Base-by-base conservation (phyloP, 805 yeast genomes). In the Metschnikowia lochheadii region DNA sequence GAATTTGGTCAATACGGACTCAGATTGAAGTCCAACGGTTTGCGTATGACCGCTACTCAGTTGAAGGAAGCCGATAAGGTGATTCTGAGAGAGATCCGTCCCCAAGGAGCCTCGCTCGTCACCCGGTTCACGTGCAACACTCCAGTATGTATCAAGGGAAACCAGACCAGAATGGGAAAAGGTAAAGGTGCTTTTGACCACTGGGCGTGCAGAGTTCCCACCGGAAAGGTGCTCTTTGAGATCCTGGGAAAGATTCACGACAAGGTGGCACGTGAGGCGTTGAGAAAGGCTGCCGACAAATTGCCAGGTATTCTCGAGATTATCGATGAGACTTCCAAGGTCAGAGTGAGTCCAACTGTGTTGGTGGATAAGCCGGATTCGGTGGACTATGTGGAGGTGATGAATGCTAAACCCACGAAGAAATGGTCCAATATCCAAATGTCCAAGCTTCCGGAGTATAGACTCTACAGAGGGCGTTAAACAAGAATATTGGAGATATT, bases 111-210 rank as follows among this genome's bases (percentile, higher is more conserved):
- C 38, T 72, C 79, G 58, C 74, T 90, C 48, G 84, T 86, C 79
- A 84, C 92, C 59, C 81, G 98, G 64, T 76, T 91, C 50, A 82
- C 84, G 46, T 86, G 96, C 20, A 85, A 87, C 65, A 79, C 89
- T 48, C 94, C 98, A 0, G 96, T 94, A 11, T 90, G 97, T 70
- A 82, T 88, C 54, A 94, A 94, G 74, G 99, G 99, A 74, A 94
- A 94, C 68, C 97, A 94, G 68, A 89, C 97, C 10, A 94, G 99
- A 84, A 94, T 94, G 99, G 99, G 99, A 76, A 94, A 94, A 70
- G 99, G 99, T 75, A 94, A 94, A 72, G 99, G 99, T 71, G 85
- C 91, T 0, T 92, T 94, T 65, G 96, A 89, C 63, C 94, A 89
- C 73, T 94, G 98, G 98, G 95, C 96, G 62, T 87, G 84, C 33